Evolutionary conservation across 2,329 filamentous ascomycete species (phyloP), one percentile per base, ranked within the genome.

Genomic region (Dactylellina haptotyla): DNA sequence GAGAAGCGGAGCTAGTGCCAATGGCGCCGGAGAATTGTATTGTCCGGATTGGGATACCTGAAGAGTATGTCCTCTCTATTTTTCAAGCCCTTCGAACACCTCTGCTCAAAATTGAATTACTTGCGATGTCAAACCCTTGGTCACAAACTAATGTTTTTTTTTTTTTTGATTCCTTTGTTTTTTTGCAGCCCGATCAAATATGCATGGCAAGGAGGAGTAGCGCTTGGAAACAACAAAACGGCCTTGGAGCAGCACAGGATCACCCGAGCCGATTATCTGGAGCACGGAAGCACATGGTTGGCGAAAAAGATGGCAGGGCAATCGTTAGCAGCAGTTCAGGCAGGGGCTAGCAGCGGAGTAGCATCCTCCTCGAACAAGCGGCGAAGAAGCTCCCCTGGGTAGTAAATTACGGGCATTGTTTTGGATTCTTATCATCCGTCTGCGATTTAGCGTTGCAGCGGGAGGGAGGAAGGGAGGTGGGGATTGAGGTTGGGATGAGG

Each of bases 221-320:
- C 88, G 67, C 83, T 97, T 64, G 92, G 92, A 0, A 86, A 83
- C 56, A 88, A 93, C 77, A 84, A 84, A 43, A 85, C 90, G 39
- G 83, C 84, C 56, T 76, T 96, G 57, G 85, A 88, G 72, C 85
- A 85, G 53, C 81, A 93, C 10, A 85, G 88, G 1, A 90, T 97
- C n/a, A 95, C 91, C 0, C 92, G 91, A 79, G 86, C 90, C 74
- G 92, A 99, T 79, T 99, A 99, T 80, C 88, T 95, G 57, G 95
- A 99, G 80, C 82, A 93, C 79, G 95, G 95, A 6, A 87, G 86
- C 63, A 83, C 83, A 0, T 94, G 91, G 91, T 85, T 91, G 23
- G 87, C 87, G 26, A 88, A 87, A 78, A 91, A 87, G 79, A 95
- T 96, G 79, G 83, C 83, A 12, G 82, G 83, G 25, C 67, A 69